Evolutionary conservation across 768 basidiomycete species (phyloP).

Genomic region (Mycena vitilis): DNA sequence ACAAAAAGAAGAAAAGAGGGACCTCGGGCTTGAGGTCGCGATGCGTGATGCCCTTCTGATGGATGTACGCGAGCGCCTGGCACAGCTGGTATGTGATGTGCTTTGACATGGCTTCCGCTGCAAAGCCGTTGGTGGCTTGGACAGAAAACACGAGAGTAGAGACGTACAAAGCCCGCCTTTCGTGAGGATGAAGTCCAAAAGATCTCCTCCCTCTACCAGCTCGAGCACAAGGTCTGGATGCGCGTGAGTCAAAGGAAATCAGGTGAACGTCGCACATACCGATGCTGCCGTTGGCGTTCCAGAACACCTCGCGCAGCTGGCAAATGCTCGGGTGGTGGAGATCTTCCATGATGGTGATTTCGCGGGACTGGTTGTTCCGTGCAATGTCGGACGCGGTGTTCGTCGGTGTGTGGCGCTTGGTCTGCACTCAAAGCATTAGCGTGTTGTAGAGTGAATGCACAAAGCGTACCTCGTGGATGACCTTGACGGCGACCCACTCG

Average conservation of each 20-base stretch:
- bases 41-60: constrained; percentile 83
- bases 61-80: constrained; percentile 81
- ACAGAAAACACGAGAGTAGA: constrained; percentile 2
- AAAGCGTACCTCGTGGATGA: constrained; percentile 71
- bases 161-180: constrained; percentile 10
- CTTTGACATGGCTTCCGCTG: constrained; percentile 67
- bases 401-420: constrained; percentile 37
- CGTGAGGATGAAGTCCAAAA: constrained; percentile 17
- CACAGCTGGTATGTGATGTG: constrained; percentile 88
- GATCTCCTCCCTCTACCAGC: constrained; percentile 22
- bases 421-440: constrained; percentile 34
- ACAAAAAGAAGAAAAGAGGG: constrained; percentile 33
- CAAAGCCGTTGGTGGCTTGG: no score
- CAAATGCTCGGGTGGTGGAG: constrained; percentile 72
- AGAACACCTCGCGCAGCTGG: constrained; percentile 67
- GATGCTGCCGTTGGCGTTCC: constrained; percentile 53
- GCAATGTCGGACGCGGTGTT: not conserved
- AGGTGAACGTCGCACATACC: constrained; percentile 36
- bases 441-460: not conserved
- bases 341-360: constrained; percentile 67
- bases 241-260: constrained; percentile 62
- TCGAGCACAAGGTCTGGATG: constrained; percentile 30
- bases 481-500: constrained; percentile 87
- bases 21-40: constrained; percentile 95
- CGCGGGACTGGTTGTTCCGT: constrained; percentile 43